Base-by-base conservation (phyloP, 345 rosid genomes). In the Acer campestre region DNA sequence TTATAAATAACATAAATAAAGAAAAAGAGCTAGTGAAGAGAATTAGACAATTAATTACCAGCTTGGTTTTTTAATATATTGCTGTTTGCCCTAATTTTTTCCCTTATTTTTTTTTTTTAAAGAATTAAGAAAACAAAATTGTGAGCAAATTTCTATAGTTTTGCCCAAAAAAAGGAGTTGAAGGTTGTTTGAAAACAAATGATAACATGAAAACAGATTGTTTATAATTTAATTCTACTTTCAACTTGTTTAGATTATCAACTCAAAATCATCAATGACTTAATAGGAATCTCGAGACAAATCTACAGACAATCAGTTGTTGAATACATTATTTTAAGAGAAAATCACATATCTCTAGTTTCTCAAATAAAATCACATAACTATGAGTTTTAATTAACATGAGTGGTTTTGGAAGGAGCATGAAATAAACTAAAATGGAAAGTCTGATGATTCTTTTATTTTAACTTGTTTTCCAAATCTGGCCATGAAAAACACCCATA, bases 391-490 rank as follows among this genome's bases (percentile, higher is more conserved):
- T 11, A 63, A 63, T 51, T 29, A 51, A 51, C 58, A 51, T 23
- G 25, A 49, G 4, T 17, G 40, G 18, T 51, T 49, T 70, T n/a
- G 61, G 18, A 35, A 18, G 22, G 5, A 44, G 40, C 35, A 44
- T 58, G 65, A n/a, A 62, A 61, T 20, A 22, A 48, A 63, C 69
- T 18, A 62, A 74, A 63, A 74, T 74, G 77, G 70, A 63, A 27
- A 46, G 61, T 27, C n/a, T 10, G 58, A 49, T 62, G 51, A 55
- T 63, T 56, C 6, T 35, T 14, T 23, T 13, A 23, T 23, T 4
- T 5, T 13, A 10, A 14, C 17, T 18, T 71, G 12, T 14, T 73
- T 73, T 61, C 68, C 58, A 61, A 38, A 61, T 73, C 55, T 61
- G 66, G 55, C 48, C 67, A 61, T 42, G 20, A 8, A 2, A n/a